Percentiles rank a stretch among this genome's conserved stretches.
Conservation (phyloP, 306 rosid species). For the Dicorynia guianensis region DNA sequence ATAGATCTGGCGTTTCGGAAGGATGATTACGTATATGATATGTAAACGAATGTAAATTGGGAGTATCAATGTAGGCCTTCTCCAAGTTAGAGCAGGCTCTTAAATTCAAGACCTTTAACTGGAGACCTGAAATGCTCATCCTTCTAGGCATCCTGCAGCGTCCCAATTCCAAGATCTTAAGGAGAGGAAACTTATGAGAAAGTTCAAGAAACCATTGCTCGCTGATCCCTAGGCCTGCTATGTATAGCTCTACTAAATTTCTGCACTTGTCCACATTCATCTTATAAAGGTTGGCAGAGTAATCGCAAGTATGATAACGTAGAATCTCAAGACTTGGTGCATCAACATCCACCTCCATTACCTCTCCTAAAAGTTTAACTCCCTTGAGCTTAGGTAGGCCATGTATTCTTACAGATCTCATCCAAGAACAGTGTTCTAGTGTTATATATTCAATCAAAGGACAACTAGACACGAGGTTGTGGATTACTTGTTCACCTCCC, state of each 20-base stretch:
- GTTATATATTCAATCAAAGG: not conserved
- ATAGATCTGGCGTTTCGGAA: not conserved
- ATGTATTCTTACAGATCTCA: not conserved
- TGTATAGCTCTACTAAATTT: not conserved
- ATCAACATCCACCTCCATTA: not conserved
- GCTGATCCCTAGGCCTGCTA: not conserved
- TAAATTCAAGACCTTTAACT: slow-evolving; percentile 9
- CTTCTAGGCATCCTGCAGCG: not conserved
- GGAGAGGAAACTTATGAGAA: not conserved
- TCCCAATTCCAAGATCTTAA: not conserved
- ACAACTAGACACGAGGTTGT: not conserved
- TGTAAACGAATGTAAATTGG: not conserved
- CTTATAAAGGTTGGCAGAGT: too few species aligned
- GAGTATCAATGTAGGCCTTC: slow-evolving; percentile 8
- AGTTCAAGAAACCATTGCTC: slow-evolving; percentile 13
- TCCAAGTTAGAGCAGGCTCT: not conserved
- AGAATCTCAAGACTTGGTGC: not conserved
- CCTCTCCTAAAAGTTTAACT: not conserved
- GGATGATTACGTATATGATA: not conserved
- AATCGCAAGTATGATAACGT: not conserved
- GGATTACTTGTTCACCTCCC: not conserved
- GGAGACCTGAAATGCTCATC: slow-evolving; percentile 4
- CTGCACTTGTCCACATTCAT: not conserved
- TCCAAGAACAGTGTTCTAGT: not conserved
- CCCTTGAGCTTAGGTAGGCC: not conserved